Percentiles rank a stretch among this genome's conserved stretches.
These are phyloP conservation scores for Dendrocalamus sinicus DNA, from an alignment of 176 grass and related monocot genomes.

Conservation along the genomic window DNA sequence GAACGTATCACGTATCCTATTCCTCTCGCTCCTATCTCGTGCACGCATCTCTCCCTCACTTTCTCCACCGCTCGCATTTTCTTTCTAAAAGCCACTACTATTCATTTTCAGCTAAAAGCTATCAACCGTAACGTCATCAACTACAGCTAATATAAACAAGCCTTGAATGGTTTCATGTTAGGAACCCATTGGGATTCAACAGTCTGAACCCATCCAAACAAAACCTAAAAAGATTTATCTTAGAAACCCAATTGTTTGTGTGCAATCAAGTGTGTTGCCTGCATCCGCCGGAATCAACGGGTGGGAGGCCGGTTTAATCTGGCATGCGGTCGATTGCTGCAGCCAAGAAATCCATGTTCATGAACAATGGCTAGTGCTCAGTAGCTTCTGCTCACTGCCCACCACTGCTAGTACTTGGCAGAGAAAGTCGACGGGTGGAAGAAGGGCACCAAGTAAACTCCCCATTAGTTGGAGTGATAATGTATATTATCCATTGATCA, in stretches of 20 bases:
- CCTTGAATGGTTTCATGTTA: too few relatives aligned
- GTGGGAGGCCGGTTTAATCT: too few relatives aligned
- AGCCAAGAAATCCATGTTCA: constrained; percentile 7
- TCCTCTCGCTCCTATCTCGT: too few relatives aligned
- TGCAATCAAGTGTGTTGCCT: background rate
- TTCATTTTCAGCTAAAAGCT: too few relatives aligned
- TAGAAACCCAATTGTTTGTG: background rate
- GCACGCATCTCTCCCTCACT: too few relatives aligned
- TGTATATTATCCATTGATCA: background rate
- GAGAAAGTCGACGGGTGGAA: background rate
- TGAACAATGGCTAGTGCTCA: background rate
- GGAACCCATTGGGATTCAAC: too few relatives aligned
- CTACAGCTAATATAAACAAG: too few relatives aligned
- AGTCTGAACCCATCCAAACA: background rate
- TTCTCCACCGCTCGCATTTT: too few relatives aligned
- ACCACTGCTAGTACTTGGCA: background rate
- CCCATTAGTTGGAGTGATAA: background rate
- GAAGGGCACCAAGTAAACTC: background rate
- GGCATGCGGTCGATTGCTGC: background rate
- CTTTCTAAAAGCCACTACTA: too few relatives aligned
- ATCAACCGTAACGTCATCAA: too few relatives aligned
- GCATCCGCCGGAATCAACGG: too few relatives aligned
- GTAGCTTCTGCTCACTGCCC: background rate
- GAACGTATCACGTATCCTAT: too few relatives aligned
- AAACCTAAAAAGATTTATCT: background rate